These are phyloP conservation scores for Pichia nanzhaoensis DNA, from an alignment of 805 yeast species.

Conservation along the genomic window DNA sequence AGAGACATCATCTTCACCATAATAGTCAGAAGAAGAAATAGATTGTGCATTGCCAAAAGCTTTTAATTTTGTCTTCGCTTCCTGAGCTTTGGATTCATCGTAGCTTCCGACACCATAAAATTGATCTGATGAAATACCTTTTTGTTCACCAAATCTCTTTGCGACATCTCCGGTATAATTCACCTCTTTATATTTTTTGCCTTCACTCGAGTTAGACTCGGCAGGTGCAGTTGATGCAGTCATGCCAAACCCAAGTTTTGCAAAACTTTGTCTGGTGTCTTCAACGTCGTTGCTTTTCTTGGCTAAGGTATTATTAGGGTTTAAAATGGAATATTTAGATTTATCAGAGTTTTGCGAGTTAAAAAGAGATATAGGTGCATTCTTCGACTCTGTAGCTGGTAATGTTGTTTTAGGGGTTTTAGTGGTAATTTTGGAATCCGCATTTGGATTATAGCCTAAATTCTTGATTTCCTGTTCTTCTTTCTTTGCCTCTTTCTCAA, in stretches of 20 bases:
- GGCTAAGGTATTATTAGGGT: neutral
- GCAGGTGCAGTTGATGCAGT: constrained; percentile 50
- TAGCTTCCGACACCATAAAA: constrained; percentile 82
- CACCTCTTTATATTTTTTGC: constrained; percentile 27
- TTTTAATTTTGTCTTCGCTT: constrained; percentile 76
- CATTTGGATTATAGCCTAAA: constrained; percentile 45
- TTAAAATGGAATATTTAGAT: neutral
- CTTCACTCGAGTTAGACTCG: constrained; percentile 10
- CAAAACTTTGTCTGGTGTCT: constrained; percentile 61
- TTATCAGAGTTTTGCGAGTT: neutral
- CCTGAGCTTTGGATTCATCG: constrained; percentile 70
- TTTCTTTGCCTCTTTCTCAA: constrained; percentile 70
- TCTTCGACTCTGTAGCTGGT: constrained; percentile 6
- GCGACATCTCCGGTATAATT: constrained; percentile 70
- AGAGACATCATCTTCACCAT: constrained; percentile 60
- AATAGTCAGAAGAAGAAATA: constrained; percentile 87
- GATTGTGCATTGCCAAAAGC: constrained; percentile 81
- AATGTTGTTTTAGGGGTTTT: constrained; percentile 15
- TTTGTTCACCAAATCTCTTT: constrained; percentile 77
- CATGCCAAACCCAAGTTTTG: constrained; percentile 89
- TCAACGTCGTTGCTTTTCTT: constrained; percentile 25
- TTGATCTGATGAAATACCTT: constrained; percentile 94
- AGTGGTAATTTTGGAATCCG: constrained; percentile 15
- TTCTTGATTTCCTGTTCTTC: constrained; percentile 66
- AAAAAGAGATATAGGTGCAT: constrained; percentile 14